Conservation (phyloP, 441 rosid species). For the Populus hybrid region DNA sequence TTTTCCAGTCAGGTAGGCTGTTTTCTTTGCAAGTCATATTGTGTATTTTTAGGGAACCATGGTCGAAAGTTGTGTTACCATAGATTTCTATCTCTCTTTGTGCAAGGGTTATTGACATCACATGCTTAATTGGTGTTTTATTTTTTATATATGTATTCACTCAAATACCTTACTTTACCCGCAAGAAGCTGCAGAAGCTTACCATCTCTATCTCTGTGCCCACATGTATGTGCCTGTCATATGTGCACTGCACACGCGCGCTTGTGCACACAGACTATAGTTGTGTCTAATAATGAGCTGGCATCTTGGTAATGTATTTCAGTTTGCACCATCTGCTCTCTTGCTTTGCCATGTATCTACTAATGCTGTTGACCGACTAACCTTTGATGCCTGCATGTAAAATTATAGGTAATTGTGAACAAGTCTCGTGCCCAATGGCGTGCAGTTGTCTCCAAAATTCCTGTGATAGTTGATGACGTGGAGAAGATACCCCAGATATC, state of each 20-base stretch:
- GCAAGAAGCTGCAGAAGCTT: too few species aligned
- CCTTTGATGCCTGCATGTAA: not conserved
- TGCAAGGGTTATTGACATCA: too few species aligned
- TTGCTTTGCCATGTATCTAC: not conserved
- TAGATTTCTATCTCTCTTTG: too few species aligned
- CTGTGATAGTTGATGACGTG: slow-evolving; percentile 57
- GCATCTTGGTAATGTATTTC: too few species aligned
- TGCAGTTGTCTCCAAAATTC: slow-evolving; percentile 58
- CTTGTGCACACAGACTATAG: too few species aligned
- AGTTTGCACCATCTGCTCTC: not conserved
- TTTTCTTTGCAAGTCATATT: not conserved
- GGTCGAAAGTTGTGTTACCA: not conserved
- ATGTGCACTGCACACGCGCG: too few species aligned
- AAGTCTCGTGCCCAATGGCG: slow-evolving; percentile 85
- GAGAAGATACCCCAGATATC: slow-evolving; percentile 71
- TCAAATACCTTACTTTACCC: too few species aligned
- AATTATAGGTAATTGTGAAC: slow-evolving; percentile 70
- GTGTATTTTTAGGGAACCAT: not conserved
- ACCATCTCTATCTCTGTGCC: too few species aligned
- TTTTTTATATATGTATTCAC: too few species aligned
- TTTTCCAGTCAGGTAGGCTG: slow-evolving; percentile 82
- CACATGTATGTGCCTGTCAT: too few species aligned
- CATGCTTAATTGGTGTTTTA: too few species aligned
- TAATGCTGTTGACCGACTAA: not conserved
- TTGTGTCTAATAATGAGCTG: too few species aligned